Evolutionary conservation across 352 stramenopile genomes (phyloP).

Genomic region (Phytophthora boehmeriae): DNA sequence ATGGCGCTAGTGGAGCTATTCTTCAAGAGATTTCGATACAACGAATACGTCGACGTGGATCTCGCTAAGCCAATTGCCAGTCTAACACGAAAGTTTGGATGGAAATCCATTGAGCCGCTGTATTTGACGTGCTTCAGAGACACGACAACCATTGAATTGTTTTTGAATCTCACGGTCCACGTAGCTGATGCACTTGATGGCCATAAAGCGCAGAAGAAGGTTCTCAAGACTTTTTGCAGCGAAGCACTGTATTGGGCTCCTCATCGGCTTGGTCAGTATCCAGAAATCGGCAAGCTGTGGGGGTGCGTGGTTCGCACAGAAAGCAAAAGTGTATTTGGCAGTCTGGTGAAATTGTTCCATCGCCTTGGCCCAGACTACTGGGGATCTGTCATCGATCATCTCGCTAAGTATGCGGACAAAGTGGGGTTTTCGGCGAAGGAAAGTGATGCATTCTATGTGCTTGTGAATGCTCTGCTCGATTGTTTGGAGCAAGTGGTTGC

Average conservation of each 20-base stretch:
- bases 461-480: neutral
- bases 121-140: neutral
- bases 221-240: neutral
- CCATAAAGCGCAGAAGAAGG: neutral
- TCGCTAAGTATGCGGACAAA: neutral
- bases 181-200: neutral
- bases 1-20: neutral
- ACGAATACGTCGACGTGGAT: neutral
- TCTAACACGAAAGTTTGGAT: neutral
- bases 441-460: neutral
- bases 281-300: neutral
- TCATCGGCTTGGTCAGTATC: neutral
- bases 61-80: neutral
- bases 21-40: neutral
- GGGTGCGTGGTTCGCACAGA: neutral
- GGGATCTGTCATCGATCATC: neutral
- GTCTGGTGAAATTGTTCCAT: neutral
- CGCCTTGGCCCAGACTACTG: neutral
- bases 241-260: neutral
- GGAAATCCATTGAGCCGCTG: conserved; percentile 1
- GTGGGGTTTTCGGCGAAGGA: neutral
- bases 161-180: neutral
- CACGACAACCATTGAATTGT: neutral
- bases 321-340: neutral
- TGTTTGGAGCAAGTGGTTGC: neutral